A percentile compares a stretch with the other conserved stretches of the same genome.
These are phyloP conservation scores for Metarhizium brunneum DNA, from an alignment of 2,329 filamentous ascomycete genomes.

Conservation along the genomic window DNA sequence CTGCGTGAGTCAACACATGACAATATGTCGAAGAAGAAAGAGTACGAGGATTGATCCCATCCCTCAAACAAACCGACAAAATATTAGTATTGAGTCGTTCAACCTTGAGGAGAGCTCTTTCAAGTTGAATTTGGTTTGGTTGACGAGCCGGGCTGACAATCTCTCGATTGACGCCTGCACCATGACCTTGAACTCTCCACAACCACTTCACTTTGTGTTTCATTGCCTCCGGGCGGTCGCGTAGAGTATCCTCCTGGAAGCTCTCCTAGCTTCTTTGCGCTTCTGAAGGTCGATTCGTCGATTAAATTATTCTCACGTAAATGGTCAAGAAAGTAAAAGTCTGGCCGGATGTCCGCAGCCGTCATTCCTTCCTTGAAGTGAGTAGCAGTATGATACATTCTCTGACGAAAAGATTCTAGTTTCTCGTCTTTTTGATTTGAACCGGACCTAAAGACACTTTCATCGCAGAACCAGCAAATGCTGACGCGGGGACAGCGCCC, in stretches of 20 bases:
- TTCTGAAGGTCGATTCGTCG: conserved; percentile 11
- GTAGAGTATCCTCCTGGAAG: conserved; percentile 17
- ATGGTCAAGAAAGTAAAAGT: conserved; percentile 32
- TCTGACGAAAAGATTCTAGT: conserved; percentile 19
- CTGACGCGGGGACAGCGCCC: conserved; percentile 23
- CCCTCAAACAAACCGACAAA: too few species aligned
- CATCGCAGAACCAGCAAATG: conserved; percentile 43
- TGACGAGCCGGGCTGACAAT: too few species aligned
- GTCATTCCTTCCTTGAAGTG: conserved; percentile 29
- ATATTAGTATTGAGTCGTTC: too few species aligned
- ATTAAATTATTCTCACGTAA: conserved; percentile 22
- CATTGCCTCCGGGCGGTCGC: too few species aligned
- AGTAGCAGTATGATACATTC: conserved; percentile 40
- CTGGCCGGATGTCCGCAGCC: conserved; percentile 22
- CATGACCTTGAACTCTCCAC: too few species aligned
- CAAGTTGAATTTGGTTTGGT: too few species aligned
- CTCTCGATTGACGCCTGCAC: too few species aligned
- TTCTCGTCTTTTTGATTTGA: conserved; percentile 1
- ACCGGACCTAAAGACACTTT: conserved; percentile 18
- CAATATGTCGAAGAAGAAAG: too few species aligned
- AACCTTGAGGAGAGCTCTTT: too few species aligned
- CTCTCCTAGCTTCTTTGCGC: conserved; percentile 13
- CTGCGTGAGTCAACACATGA: too few species aligned
- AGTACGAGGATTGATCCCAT: too few species aligned
- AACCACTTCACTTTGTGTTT: too few species aligned